phyloP scores from a whole-genome alignment of 2,329 filamentous ascomycete genomes.

The Penicillium sp. region DNA sequence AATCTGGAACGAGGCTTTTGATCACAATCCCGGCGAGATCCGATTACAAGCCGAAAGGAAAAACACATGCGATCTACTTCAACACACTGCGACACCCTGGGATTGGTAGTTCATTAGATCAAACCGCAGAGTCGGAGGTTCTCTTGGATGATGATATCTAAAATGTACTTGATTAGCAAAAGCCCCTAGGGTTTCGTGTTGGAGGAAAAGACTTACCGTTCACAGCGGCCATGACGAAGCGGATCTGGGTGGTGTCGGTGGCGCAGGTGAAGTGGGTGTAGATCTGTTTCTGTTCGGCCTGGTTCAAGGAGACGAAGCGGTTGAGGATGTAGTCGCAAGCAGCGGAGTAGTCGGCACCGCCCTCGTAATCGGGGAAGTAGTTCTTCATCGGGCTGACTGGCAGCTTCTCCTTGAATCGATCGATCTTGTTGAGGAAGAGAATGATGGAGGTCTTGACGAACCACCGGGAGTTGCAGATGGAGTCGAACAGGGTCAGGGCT shows the following conservation, averaged over 20 bases:
- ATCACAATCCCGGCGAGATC: constrained; percentile 28
- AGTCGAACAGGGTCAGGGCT: constrained; percentile 72
- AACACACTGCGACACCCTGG: constrained; percentile 32
- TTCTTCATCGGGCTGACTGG: constrained; percentile 75
- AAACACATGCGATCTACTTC: constrained; percentile 38
- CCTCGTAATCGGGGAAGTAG: constrained; percentile 79
- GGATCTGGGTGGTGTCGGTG: constrained; percentile 97
- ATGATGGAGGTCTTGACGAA: constrained; percentile 75
- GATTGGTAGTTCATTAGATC: constrained; percentile 67
- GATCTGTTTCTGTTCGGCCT: constrained; percentile 99
- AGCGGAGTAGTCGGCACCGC: constrained; percentile 90
- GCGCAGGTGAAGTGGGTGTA: constrained; percentile 99
- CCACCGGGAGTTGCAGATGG: constrained; percentile 73
- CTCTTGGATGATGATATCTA: constrained; percentile 99
- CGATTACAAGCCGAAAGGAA: constrained; percentile 35
- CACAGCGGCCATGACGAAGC: constrained; percentile 99
- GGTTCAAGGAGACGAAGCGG: constrained; percentile 96
- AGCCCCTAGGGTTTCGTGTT: background rate
- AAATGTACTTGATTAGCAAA: constrained; percentile 26
- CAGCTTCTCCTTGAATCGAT: constrained; percentile 75
- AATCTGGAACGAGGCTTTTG: constrained; percentile 29
- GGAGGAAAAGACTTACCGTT: constrained; percentile 70
- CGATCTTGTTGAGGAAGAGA: constrained; percentile 76
- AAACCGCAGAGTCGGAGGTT: constrained; percentile 96
- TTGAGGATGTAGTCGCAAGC: constrained; percentile 99